Base-by-base conservation (phyloP, 2,329 filamentous ascomycete species). In the Penicillium sp. region DNA sequence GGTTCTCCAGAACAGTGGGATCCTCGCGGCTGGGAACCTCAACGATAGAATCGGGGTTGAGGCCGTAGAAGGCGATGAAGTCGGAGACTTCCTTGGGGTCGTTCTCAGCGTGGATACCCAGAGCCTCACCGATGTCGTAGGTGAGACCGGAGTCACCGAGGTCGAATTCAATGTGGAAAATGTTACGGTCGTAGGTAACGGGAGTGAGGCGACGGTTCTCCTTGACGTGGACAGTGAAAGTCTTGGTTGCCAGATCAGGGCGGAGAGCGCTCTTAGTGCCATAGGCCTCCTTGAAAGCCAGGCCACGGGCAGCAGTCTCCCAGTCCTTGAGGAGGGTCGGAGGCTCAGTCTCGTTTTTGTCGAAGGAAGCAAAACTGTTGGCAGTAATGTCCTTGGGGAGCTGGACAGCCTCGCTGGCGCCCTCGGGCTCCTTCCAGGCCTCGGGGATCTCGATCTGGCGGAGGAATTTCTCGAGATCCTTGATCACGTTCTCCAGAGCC, bases 101-200 rank as follows among this genome's bases (percentile, higher is more conserved):
- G 74, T 99, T 99, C 75, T 97, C 90, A 6, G 91, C 90, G 72
- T 99, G 94, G 58, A 99, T 92, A 60, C 94, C 94, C 16, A 99
- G 86, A 43, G 94, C 94, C 77, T 99, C 94, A 52, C 94, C 94
- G 66, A 99, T 97, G 70, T 95, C 90, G 77, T 99, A 99, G 39
- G 85, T 96, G 59, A 99, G 85, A 36, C 92, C 93, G 31, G 93
- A 95, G 66, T 87, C 76, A 55, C 93, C 93, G 23, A 99, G 84
- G 69, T 97, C 94, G 67, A 99, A 99, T 76, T 99, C 94, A 58
- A 99, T 97, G 78, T 99, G 94, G 87, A 99, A 99, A 74, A 99
- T 97, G 81, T 99, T 96, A 64, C 94, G 90, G 74, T 97, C 92
- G 70, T 99, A 99, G 29, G 86, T 88, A 23, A 75, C 66, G 3